These are phyloP conservation scores for Magnolia sinica DNA, from an alignment of 164 flowering plant genomes.

Conservation along the genomic window DNA sequence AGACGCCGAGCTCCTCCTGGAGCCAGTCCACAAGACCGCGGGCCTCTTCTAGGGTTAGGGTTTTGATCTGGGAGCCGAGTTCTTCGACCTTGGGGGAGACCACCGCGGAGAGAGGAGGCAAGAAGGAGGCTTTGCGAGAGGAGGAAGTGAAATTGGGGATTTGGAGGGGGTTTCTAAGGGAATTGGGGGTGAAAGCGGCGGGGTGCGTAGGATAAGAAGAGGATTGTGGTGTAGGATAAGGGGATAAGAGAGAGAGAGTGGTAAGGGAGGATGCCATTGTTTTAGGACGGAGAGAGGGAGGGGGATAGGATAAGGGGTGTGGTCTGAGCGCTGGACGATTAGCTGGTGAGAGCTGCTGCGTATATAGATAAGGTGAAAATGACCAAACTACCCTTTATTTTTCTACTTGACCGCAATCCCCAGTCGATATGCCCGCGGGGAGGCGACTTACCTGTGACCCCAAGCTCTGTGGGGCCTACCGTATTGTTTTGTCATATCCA, in stretches of 20 bases:
- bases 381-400: too few species aligned
- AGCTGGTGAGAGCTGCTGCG: background rate
- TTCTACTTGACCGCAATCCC: too few species aligned
- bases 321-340: background rate
- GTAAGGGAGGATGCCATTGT: constrained; percentile 3
- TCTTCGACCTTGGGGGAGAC: constrained; percentile 58
- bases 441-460: too few species aligned
- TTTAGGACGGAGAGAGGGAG: constrained; percentile 10
- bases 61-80: constrained; percentile 53
- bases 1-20: constrained; percentile 89
- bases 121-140: constrained; percentile 32
- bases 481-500: too few species aligned
- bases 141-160: constrained; percentile 15
- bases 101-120: constrained; percentile 52
- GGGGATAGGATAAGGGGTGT: constrained; percentile 14
- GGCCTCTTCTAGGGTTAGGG: constrained; percentile 69
- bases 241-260: constrained; percentile 29
- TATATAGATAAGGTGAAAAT: too few species aligned
- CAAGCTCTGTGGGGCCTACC: too few species aligned
- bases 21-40: constrained; percentile 65
- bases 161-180: constrained; percentile 24
- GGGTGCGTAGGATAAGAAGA: constrained; percentile 10
- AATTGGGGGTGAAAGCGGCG: constrained; percentile 18
- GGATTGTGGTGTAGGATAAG: constrained; percentile 22
- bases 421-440: too few species aligned